Base-by-base conservation (phyloP, 2,329 filamentous ascomycete species). In the Fusarium redolens region DNA sequence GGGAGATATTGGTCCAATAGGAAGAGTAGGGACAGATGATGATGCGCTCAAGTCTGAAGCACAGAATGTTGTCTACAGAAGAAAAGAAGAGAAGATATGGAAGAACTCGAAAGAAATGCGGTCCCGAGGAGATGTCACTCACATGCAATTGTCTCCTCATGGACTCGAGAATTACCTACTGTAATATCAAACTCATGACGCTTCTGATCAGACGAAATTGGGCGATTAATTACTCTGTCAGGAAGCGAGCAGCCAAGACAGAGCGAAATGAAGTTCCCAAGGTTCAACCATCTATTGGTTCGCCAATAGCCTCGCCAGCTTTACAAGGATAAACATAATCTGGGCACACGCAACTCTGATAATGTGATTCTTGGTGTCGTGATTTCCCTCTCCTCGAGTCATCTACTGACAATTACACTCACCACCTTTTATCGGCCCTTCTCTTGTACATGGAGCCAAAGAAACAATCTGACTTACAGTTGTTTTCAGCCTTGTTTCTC, bases 191-290 rank as follows among this genome's bases (percentile, higher is more conserved):
- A 58, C 35, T 55, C 65, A 68, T 71, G 68, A 71, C 58, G 57
- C 64, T 65, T 61, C 51, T 67, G 47, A n/a, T 45, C 41, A 62
- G 50, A 51, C 54, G 54, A 55, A 59, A 57, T 58, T 65, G 59
- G 50, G 33, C 60, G 54, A 66, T 61, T 61, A 55, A 72, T 72
- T 72, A 56, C 63, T 56, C 25, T 55, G 44, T 51, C 57, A 68
- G 52, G 55, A 74, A 60, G 47, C 68, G 51, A 72, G 55, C 13
- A 44, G 62, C 67, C 71, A 71, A 74, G 63, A 66, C 61, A 61
- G 41, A 48, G 22, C n/a, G 58, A 72, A 45, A 69, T 74, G 68
- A 60, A 67, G 43, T 56, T 60, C 28, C 38, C 52, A 47, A 50
- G 59, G 41, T 25, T 51, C 35, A 31, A 17, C 20, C 44, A 51